Evolutionary conservation across 306 rosid species (phyloP), one percentile per base, ranked within the genome.

Genomic region (Geum urbanum): DNA sequence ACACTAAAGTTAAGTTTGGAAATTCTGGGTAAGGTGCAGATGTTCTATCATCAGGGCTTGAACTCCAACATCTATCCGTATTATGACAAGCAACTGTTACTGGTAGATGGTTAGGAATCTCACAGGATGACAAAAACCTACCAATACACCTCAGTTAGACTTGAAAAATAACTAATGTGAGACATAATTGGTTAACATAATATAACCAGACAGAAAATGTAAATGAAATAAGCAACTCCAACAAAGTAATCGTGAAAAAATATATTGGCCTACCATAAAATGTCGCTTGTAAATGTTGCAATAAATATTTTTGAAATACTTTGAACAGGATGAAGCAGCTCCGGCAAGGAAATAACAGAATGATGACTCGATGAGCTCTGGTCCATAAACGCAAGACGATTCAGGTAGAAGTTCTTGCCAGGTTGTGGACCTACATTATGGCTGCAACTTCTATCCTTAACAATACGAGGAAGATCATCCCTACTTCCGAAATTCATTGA

Each of bases 241-340:
- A 65, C 9, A 40, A 12, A 35, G 5, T 10, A 52, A 40, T 19
- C 53, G 11, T 0, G 20, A 12, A 2, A 8, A 39, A 12, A 13
- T 7, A 6, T 74, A 79, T 51, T 62, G 60, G 9, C 80, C n/a
- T 77, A 89, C 96, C 96, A 90, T 72, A 73, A 79, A 65, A 87
- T 84, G 61, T 90, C 96, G 69, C 88, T 84, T 48, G 96, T 90
- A 67, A 90, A 87, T 6, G 96, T 87, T 60, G 96, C 92, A 72
- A 90, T 84, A 39, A 90, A 90, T 69, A 90, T 80, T 76, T 83
- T 74, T 7, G 84, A 74, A 78, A 87, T 59, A 61, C 84, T 87
- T 56, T 85, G 85, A 47, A 90, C 83, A 40, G 96, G 96, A 77
- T 79, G 61, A 71, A 90, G 86, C 75, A 90, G 88, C 75, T 85